A percentile compares a stretch with the other conserved stretches of the same genome.
These are phyloP conservation scores for Colletotrichum sp. DNA, from an alignment of 2,329 filamentous ascomycete genomes.

Conservation along the genomic window DNA sequence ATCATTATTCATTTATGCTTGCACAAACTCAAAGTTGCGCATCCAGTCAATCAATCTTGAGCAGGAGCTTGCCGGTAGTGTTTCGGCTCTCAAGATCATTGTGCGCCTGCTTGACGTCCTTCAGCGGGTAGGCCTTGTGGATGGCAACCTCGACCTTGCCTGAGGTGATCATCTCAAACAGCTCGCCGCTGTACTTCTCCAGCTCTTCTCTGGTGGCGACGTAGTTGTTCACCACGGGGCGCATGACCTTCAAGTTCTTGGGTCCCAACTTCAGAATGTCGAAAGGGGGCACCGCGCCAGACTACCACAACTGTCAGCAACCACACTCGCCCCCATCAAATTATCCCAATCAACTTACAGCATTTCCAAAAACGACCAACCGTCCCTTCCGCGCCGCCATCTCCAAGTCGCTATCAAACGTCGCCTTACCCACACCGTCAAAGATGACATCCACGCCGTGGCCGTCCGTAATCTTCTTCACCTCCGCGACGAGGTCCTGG, in stretches of 20 bases:
- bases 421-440: constrained; percentile 84
- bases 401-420: constrained; percentile 80
- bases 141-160: constrained; percentile 75
- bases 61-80: constrained; percentile 82
- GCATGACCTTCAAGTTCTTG: constrained; percentile 79
- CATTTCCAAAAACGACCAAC: constrained; percentile 82
- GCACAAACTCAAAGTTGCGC: not conserved
- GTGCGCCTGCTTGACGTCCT: constrained; percentile 75
- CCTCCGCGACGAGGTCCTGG: constrained; percentile 62
- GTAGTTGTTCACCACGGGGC: constrained; percentile 78
- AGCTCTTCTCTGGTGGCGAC: constrained; percentile 73
- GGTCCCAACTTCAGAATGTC: constrained; percentile 59
- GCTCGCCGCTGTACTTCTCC: constrained; percentile 70
- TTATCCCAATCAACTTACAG: constrained; percentile 49
- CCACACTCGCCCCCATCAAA: not conserved
- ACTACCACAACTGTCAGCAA: constrained; percentile 34
- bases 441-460: constrained; percentile 80
- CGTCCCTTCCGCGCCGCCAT: constrained; percentile 78
- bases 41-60: constrained; percentile 60
- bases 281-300: constrained; percentile 77
- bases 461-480: constrained; percentile 73
- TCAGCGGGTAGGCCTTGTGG: constrained; percentile 78
- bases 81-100: constrained; percentile 79
- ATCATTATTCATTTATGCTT: not conserved
- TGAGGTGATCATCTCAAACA: constrained; percentile 74